Base-by-base conservation (phyloP, 2,329 filamentous ascomycete genomes). In the Aspergillus vadensis region DNA sequence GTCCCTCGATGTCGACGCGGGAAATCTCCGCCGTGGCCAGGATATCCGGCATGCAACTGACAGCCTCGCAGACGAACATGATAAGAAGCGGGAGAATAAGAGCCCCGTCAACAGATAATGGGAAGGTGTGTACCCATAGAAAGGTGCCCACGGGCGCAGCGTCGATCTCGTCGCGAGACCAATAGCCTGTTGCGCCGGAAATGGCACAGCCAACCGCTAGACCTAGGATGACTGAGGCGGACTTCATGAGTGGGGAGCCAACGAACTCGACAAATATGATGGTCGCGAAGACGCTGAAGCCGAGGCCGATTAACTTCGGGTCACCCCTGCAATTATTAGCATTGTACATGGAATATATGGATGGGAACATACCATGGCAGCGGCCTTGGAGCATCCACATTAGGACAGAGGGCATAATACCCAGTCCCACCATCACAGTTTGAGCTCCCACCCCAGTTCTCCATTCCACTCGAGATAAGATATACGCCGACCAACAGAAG, bases 181-280 rank as follows among this genome's bases (percentile, higher is more conserved):
- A 94, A 76, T 94, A 95, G 30, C 90, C 91, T 55, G 84, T 88
- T 1, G 90, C 91, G 0, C 83, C 91, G 10, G 89, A 90, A 62
- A 95, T 90, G 69, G 92, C 89, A 76, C 91, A 93, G 49, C 91
- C 91, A 1, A 88, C 81, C 0, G 92, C 82, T 5, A 93, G 81
- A 14, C 91, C 91, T 58, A 92, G 81, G 44, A 93, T 86, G 32
- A 94, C 90, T 19, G 88, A 87, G 7, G 86, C 89, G 2, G 87
- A 91, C 72, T 93, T 93, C 89, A 95, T 93, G 65, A 95, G 89
- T 0, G 91, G 91, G 0, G 90, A 85, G 1, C 91, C 91, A 67
- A 93, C 92, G 10, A 90, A 85, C 75, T 95, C 91, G 72, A 89
- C 91, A 12, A 94, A 72, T 62, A 95, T 88, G 70, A 95, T 94